These are phyloP conservation scores for Microcyclospora tardicrescens DNA, from an alignment of 2,329 filamentous ascomycete genomes.

Conservation along the genomic window DNA sequence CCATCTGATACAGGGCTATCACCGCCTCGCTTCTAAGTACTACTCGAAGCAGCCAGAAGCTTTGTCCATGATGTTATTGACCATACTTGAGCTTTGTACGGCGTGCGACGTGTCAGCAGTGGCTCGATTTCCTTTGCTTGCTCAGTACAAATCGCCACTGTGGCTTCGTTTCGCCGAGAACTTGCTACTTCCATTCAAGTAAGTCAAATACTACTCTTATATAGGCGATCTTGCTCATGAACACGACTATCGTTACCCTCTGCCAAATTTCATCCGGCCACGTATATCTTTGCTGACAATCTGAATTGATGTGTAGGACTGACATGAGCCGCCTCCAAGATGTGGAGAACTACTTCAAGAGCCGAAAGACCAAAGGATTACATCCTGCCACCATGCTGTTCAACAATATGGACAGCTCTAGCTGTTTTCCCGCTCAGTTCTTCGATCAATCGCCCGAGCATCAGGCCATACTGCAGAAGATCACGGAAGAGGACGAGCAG, in stretches of 20 bases:
- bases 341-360: slow-evolving; percentile 39
- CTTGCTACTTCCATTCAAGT: slow-evolving; percentile 36
- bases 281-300: too few species aligned
- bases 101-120: slow-evolving; percentile 40
- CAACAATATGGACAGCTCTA: slow-evolving; percentile 21
- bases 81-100: slow-evolving; percentile 46
- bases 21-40: slow-evolving; percentile 11
- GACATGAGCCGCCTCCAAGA: too few species aligned
- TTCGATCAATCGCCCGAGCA: slow-evolving; percentile 23
- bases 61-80: slow-evolving; percentile 41
- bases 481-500: slow-evolving; percentile 22
- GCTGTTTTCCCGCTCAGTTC: slow-evolving; percentile 34
- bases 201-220: slow-evolving; percentile 38
- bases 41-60: slow-evolving; percentile 37
- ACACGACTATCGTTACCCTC: too few species aligned
- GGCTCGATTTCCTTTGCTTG: slow-evolving; percentile 34
- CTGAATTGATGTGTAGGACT: too few species aligned
- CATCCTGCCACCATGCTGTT: slow-evolving; percentile 33
- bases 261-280: too few species aligned
- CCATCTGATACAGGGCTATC: too few species aligned
- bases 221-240: too few species aligned
- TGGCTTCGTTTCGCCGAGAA: slow-evolving; percentile 38
- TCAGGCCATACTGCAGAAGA: slow-evolving; percentile 17
- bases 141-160: slow-evolving; percentile 41
- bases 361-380: slow-evolving; percentile 20